Evolutionary conservation across 176 grass and related monocot genomes (phyloP).

Genomic region (Cenchrus fungigraminus): DNA sequence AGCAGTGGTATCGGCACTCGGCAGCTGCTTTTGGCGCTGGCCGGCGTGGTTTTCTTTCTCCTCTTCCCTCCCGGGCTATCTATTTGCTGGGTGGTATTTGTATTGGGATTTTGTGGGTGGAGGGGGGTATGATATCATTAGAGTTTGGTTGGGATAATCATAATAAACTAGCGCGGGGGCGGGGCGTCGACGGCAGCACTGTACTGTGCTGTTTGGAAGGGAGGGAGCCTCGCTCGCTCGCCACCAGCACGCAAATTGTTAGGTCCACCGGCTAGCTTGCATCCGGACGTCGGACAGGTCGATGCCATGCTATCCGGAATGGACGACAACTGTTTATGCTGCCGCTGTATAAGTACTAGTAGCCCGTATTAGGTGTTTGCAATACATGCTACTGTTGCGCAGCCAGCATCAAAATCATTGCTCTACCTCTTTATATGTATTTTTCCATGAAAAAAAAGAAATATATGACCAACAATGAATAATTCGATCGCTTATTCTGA

Average conservation of each 20-base stretch:
- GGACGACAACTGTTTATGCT: background rate
- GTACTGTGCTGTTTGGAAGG: constrained; percentile 54
- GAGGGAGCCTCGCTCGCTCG: background rate
- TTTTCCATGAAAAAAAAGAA: background rate
- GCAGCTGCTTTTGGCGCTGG: constrained; percentile 55
- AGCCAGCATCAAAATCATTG: background rate
- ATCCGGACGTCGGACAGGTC: constrained; percentile 10
- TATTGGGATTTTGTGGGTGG: constrained; percentile 51
- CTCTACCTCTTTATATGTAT: background rate
- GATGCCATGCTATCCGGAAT: background rate
- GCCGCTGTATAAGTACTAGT: background rate
- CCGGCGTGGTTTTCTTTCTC: background rate
- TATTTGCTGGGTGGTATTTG: constrained; percentile 57
- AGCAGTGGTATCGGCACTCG: background rate
- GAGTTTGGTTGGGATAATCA: constrained; percentile 59
- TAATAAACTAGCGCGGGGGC: constrained; percentile 44
- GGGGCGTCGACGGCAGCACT: constrained; percentile 50
- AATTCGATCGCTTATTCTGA: background rate
- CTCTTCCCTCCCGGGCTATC: constrained; percentile 37
- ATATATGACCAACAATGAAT: background rate
- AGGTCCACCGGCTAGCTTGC: constrained; percentile 48
- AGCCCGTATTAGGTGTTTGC: background rate
- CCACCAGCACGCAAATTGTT: constrained; percentile 23
- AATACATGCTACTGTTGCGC: background rate
- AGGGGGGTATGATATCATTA: constrained; percentile 43